These are phyloP conservation scores for Neurospora hispaniola DNA, from an alignment of 495 filamentous ascomycete species.

Conservation along the genomic window DNA sequence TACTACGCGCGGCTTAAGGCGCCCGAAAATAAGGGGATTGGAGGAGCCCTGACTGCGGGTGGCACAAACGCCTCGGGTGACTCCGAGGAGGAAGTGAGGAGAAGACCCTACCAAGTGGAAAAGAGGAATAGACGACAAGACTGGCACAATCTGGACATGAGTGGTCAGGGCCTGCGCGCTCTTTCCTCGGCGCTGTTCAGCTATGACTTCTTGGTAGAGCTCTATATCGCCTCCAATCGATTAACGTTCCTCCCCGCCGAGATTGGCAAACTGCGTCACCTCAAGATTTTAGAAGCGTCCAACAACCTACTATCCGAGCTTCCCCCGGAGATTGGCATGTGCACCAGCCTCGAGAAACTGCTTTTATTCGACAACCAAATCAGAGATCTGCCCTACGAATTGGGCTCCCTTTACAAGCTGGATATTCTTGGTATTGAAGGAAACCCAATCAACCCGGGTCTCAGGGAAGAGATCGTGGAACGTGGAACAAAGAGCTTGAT, in stretches of 20 bases:
- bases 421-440: slow-evolving; percentile 88
- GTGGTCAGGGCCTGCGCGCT: slow-evolving; percentile 81
- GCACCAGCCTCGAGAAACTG: slow-evolving; percentile 71
- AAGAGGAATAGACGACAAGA: slow-evolving; percentile 56
- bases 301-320: slow-evolving; percentile 74
- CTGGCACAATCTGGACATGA: slow-evolving; percentile 86
- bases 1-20: slow-evolving; percentile 46
- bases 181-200: slow-evolving; percentile 67
- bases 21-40: slow-evolving; percentile 47
- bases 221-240: slow-evolving; percentile 88
- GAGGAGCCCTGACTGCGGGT: slow-evolving; percentile 21
- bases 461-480: slow-evolving; percentile 70
- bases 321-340: slow-evolving; percentile 91
- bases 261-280: slow-evolving; percentile 68
- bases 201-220: slow-evolving; percentile 76
- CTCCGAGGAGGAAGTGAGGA: slow-evolving; percentile 52
- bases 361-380: slow-evolving; percentile 85
- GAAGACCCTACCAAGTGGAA: slow-evolving; percentile 43
- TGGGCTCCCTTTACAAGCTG: slow-evolving; percentile 77
- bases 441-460: slow-evolving; percentile 63
- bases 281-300: slow-evolving; percentile 77
- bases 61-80: slow-evolving; percentile 38
- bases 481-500: slow-evolving; percentile 80
- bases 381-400: slow-evolving; percentile 66
- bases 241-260: slow-evolving; percentile 61